phyloP scores from a whole-genome alignment of 1,284 basidiomycete species.

The Tilletia caries region DNA sequence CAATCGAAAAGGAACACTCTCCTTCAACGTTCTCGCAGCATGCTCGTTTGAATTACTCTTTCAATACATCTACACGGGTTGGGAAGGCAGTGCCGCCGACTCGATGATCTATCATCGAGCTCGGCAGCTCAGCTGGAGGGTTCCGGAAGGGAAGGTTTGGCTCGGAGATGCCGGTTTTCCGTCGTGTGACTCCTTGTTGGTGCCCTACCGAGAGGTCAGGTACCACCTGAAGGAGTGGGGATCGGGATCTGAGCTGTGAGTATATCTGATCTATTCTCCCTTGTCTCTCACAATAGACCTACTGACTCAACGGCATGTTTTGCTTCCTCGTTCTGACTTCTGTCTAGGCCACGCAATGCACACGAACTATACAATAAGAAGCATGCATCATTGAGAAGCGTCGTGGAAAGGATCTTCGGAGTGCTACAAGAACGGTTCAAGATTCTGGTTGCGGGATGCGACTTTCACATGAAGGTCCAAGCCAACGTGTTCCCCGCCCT shows the following conservation, averaged over 20 bases:
- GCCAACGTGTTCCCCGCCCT: neutral
- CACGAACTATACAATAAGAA: neutral
- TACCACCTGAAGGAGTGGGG: conserved; percentile 1
- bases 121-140: neutral
- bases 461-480: too few relatives aligned
- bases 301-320: too few relatives aligned
- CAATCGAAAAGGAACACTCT: conserved; percentile 44
- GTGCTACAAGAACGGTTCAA: too few relatives aligned
- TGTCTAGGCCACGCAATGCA: conserved; percentile 16
- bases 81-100: conserved; percentile 55
- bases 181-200: neutral
- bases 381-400: neutral
- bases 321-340: neutral
- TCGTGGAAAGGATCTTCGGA: neutral
- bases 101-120: neutral
- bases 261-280: neutral
- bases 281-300: neutral
- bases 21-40: conserved; percentile 51
- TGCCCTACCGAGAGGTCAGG: neutral
- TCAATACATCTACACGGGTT: conserved; percentile 52
- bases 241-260: neutral
- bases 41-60: conserved; percentile 49
- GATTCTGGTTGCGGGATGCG: too few relatives aligned
- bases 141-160: neutral
- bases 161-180: neutral